Percentiles rank a stretch among this genome's conserved stretches.
Conservation (phyloP, 116 monocot species). For the Trichopus zeylanicus region DNA sequence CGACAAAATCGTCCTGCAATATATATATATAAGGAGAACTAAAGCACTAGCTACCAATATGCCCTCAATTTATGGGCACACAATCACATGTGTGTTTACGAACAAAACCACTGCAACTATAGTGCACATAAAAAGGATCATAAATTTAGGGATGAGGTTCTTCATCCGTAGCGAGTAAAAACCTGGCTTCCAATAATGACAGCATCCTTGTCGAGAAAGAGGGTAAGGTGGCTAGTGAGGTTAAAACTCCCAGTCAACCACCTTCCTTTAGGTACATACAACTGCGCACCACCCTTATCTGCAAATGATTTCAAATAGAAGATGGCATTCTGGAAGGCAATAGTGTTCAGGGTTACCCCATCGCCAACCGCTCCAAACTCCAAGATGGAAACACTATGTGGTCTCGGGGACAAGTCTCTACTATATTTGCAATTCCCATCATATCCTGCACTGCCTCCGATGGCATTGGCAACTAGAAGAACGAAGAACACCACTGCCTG, state of each 20-base stretch:
- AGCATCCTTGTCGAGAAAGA: conserved; percentile 77
- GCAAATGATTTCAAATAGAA: conserved; percentile 84
- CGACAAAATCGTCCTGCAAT: too few relatives aligned
- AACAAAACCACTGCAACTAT: too few relatives aligned
- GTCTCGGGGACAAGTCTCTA: conserved; percentile 25
- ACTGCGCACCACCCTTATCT: conserved; percentile 94
- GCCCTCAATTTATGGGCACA: too few relatives aligned
- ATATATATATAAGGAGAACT: too few relatives aligned
- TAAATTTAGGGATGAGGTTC: background rate
- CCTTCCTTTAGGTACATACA: conserved; percentile 72
- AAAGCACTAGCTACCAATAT: too few relatives aligned
- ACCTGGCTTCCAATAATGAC: conserved; percentile 74
- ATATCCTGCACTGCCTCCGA: conserved; percentile 5
- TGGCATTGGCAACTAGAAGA: conserved; percentile 9
- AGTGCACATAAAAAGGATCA: background rate
- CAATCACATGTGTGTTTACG: too few relatives aligned
- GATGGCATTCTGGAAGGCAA: conserved; percentile 90
- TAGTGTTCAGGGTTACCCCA: conserved; percentile 63
- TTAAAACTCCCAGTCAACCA: conserved; percentile 91
- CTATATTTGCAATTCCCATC: conserved; percentile 25
- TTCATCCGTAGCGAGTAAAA: background rate
- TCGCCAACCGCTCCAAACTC: conserved; percentile 95
- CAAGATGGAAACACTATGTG: conserved; percentile 76
- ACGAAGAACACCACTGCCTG: conserved; percentile 28
- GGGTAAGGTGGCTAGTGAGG: conserved; percentile 84